Base-by-base conservation (phyloP, 2,329 filamentous ascomycete species). In the Berkeleyomyces rouxiae region DNA sequence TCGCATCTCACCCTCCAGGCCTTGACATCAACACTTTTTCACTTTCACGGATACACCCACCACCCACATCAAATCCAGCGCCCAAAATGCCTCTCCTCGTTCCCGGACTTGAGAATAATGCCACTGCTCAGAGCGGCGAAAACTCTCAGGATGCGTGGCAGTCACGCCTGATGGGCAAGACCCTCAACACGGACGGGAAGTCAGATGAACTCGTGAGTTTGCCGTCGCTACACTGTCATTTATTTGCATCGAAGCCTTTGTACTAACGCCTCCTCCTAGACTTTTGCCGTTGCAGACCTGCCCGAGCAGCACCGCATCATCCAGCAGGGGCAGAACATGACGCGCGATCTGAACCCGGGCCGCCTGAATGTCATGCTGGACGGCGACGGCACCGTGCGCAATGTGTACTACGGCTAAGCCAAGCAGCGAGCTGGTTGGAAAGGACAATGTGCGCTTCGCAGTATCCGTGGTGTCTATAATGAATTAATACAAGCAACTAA, bases 151-250 rank as follows among this genome's bases (percentile, higher is more conserved):
- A 82, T 64, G 76, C 82, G 68, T 86, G 83, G 83, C 74, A 73
- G 67, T 78, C 77, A 72, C 83, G 84, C 75, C 75, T 86, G 3
- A 77, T 82, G 55, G 83, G 83, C 69, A 86, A 85, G 79, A 84
- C 77, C 58, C 71, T 85, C 10, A 76, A 77, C 9, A 82, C 82
- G 0, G 68, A 72, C 13, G 47, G 51, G 13, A 65, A 68, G 7
- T 70, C 72, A 16, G 78, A 74, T 66, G 80, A 81, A 70, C 81
- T 76, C 7, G 83, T 85, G 72, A 62, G 77, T 67, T 33, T 5
- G 11, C 9, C 37, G 23, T n/a, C 42, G 31, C 11, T 49, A 36
- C 31, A 13, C 33, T 53, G 42, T 13, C 42, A 44, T 10, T 9
- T 44, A 44, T 11, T 44, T 46, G 5, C n/a, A 4, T 46, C 11